A percentile compares a stretch with the other conserved stretches of the same genome.
phyloP scores from a whole-genome alignment of 805 yeast genomes.

The Priceomyces haplophilus region DNA sequence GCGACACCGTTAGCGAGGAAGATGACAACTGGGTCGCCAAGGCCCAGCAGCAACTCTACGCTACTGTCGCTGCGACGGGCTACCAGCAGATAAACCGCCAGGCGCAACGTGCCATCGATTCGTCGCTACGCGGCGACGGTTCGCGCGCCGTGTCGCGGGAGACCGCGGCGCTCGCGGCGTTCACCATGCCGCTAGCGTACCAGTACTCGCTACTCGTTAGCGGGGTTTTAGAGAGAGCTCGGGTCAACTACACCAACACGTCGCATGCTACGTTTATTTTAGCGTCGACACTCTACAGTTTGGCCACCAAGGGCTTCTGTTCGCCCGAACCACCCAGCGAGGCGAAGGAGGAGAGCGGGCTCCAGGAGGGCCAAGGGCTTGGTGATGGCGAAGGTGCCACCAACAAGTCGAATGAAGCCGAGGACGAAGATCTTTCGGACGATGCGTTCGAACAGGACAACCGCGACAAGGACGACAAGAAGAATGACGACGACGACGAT shows the following conservation, averaged over 20 bases:
- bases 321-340: constrained; percentile 78
- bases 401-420: constrained; percentile 78
- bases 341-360: constrained; percentile 55
- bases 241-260: constrained; percentile 48
- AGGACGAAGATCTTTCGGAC: constrained; percentile 84
- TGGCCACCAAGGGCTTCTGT: constrained; percentile 85
- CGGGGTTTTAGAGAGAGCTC: constrained; percentile 42
- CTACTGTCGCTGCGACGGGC: constrained; percentile 43
- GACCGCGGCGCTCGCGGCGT: constrained; percentile 48
- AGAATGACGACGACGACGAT: constrained; percentile 69
- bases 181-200: constrained; percentile 60
- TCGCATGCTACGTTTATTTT: constrained; percentile 64
- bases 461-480: constrained; percentile 53
- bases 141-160: constrained; percentile 33
- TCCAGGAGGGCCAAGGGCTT: constrained; percentile 84
- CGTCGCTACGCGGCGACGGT: constrained; percentile 37
- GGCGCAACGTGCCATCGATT: constrained; percentile 31
- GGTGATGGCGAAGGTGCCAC: constrained; percentile 92
- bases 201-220: constrained; percentile 54
- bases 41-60: constrained; percentile 44
- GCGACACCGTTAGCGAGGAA: constrained; percentile 35
- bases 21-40: constrained; percentile 65
- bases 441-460: constrained; percentile 72
- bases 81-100: constrained; percentile 37
- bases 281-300: constrained; percentile 49